A percentile compares a stretch with the other conserved stretches of the same genome.
phyloP scores from a whole-genome alignment of 2,329 filamentous ascomycete species.

The Drechslera avenae region DNA sequence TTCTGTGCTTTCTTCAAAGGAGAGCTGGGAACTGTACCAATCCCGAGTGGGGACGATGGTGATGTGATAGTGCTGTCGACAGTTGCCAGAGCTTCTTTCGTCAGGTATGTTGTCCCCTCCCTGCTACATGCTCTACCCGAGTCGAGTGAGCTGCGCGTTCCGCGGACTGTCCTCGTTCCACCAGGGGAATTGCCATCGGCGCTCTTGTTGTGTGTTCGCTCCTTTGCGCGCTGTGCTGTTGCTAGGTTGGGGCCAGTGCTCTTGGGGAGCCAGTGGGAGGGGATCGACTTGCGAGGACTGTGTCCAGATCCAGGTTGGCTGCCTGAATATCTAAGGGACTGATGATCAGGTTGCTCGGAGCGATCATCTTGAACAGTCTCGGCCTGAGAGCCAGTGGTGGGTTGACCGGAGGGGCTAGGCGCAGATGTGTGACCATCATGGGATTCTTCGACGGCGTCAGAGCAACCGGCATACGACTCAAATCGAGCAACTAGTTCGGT shows the following conservation, averaged over 20 bases:
- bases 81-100: constrained; percentile 34
- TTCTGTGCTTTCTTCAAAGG: constrained; percentile 25
- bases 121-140: constrained; percentile 12
- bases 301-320: constrained; percentile 1
- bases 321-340: background rate
- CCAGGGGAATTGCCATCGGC: constrained; percentile 16
- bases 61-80: constrained; percentile 29
- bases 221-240: constrained; percentile 32
- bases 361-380: constrained; percentile 12
- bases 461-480: constrained; percentile 21
- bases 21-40: constrained; percentile 18
- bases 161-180: constrained; percentile 23
- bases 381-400: constrained; percentile 5
- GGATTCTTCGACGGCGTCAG: constrained; percentile 22
- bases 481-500: constrained; percentile 28
- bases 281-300: constrained; percentile 37
- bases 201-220: constrained; percentile 26
- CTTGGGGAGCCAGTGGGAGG: constrained; percentile 30
- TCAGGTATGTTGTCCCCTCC: constrained; percentile 32
- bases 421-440: constrained; percentile 2
- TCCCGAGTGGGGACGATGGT: constrained; percentile 10
- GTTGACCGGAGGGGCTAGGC: background rate
- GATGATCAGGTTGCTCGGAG: constrained; percentile 2
- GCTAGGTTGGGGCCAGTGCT: constrained; percentile 21
- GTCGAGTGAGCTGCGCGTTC: constrained; percentile 25